These are phyloP conservation scores for Codiaeum variegatum DNA, from an alignment of 441 rosid genomes.

Conservation along the genomic window DNA sequence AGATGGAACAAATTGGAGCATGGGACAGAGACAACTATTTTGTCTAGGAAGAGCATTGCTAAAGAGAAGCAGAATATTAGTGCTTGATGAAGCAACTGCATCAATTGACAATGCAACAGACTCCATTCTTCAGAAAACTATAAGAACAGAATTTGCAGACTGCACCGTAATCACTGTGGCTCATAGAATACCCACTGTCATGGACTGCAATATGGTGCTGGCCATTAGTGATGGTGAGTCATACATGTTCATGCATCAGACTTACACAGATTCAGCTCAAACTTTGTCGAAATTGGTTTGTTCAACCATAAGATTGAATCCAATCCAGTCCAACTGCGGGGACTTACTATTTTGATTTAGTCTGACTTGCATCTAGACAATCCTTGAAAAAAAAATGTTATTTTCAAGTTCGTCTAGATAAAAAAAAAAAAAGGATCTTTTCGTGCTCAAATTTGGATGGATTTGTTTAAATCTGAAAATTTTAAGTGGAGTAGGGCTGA, in stretches of 20 bases:
- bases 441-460: too few species aligned
- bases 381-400: too few species aligned
- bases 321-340: too few species aligned
- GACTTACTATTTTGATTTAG: too few species aligned
- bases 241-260: background rate
- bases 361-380: too few species aligned
- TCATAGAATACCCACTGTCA: slow-evolving; percentile 91
- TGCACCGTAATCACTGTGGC: slow-evolving; percentile 85
- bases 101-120: slow-evolving; percentile 89
- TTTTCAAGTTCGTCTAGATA: too few species aligned
- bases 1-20: slow-evolving; percentile 92
- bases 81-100: slow-evolving; percentile 93
- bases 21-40: slow-evolving; percentile 85
- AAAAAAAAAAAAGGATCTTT: too few species aligned
- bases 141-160: slow-evolving; percentile 62
- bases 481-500: too few species aligned
- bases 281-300: too few species aligned
- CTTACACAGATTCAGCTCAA: too few species aligned
- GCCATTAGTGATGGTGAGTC: slow-evolving; percentile 79
- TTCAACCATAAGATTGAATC: too few species aligned
- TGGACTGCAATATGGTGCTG: slow-evolving; percentile 84
- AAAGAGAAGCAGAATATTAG: slow-evolving; percentile 67
- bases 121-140: slow-evolving; percentile 65
- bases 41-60: slow-evolving; percentile 81
- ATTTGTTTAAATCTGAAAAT: too few species aligned